phyloP scores from a whole-genome alignment of 2,329 filamentous ascomycete species.

The Colletotrichum somersetense region DNA sequence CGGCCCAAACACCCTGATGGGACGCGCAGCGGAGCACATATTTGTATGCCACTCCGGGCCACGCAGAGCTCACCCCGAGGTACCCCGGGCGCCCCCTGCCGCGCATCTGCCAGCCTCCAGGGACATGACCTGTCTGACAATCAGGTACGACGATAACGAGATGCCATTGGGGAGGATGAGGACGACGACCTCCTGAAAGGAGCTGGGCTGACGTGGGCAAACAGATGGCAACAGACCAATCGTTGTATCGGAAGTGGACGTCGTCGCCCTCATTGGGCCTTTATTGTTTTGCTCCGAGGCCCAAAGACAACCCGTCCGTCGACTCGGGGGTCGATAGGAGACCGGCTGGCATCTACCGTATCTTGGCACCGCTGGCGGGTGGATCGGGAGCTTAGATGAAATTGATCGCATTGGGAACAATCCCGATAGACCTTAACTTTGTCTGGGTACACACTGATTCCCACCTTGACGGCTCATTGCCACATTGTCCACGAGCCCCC shows the following conservation, averaged over 20 bases:
- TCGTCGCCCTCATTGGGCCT: conserved; percentile 19
- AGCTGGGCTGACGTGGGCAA: background rate
- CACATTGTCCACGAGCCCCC: conserved; percentile 19
- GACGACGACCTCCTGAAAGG: background rate
- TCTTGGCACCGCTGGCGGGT: background rate
- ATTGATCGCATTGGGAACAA: background rate
- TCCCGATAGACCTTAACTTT: background rate
- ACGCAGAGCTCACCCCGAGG: background rate
- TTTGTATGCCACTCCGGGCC: background rate
- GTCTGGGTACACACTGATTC: background rate
- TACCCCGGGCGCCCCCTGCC: background rate
- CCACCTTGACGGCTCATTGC: conserved; percentile 29
- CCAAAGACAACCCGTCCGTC: background rate
- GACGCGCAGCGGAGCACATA: conserved; percentile 21
- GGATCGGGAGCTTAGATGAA: background rate
- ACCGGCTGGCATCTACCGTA: too few relatives aligned
- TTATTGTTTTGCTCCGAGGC: background rate
- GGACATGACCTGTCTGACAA: conserved; percentile 18
- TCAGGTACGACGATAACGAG: conserved; percentile 24
- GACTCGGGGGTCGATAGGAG: too few relatives aligned
- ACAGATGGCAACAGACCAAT: conserved; percentile 1
- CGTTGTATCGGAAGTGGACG: background rate
- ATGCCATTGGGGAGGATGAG: conserved; percentile 3
- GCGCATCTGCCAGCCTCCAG: conserved; percentile 20
- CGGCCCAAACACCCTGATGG: conserved; percentile 35